Percentiles rank a stretch among this genome's conserved stretches.
These are phyloP conservation scores for Monosporascus sp. DNA, from an alignment of 2,329 filamentous ascomycete species.

Conservation along the genomic window DNA sequence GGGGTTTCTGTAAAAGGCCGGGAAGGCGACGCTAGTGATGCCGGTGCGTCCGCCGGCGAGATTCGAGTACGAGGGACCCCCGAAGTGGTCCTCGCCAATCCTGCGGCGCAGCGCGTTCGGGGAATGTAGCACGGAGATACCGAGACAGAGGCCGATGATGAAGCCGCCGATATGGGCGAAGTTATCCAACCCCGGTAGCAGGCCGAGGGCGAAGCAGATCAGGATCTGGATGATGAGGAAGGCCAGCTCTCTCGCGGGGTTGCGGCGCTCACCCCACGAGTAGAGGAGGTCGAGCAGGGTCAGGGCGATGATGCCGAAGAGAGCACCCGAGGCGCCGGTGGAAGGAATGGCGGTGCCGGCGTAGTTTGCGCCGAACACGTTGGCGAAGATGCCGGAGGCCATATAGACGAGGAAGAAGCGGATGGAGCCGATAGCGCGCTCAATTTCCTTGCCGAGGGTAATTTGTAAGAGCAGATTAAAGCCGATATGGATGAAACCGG, in stretches of 20 bases:
- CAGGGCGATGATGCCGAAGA: slow-evolving; percentile 90
- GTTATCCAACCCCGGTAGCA: slow-evolving; percentile 91
- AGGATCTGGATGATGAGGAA: slow-evolving; percentile 82
- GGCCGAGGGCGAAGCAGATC: slow-evolving; percentile 86
- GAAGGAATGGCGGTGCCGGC: slow-evolving; percentile 77
- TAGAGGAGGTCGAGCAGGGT: slow-evolving; percentile 87
- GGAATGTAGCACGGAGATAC: slow-evolving; percentile 82
- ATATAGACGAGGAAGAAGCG: slow-evolving; percentile 90
- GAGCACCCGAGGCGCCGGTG: slow-evolving; percentile 80
- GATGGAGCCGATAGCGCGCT: slow-evolving; percentile 80
- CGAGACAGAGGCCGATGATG: slow-evolving; percentile 82
- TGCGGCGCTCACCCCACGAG: slow-evolving; percentile 76
- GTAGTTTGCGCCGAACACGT: slow-evolving; percentile 91
- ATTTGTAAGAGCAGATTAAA: slow-evolving; percentile 94
- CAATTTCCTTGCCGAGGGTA: slow-evolving; percentile 88
- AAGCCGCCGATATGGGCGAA: slow-evolving; percentile 97
- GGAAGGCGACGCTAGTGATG: slow-evolving; percentile 39
- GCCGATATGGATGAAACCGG: slow-evolving; percentile 87
- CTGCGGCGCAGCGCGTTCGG: slow-evolving; percentile 73
- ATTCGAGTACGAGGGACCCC: slow-evolving; percentile 59
- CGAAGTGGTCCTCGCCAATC: slow-evolving; percentile 56
- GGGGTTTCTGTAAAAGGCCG: slow-evolving; percentile 56
- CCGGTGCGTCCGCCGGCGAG: slow-evolving; percentile 46
- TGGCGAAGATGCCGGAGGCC: slow-evolving; percentile 88
- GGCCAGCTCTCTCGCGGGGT: slow-evolving; percentile 76